Percentiles rank a stretch among this genome's conserved stretches.
These are phyloP conservation scores for Flaveria bidentis DNA, from an alignment of 129 eudicot genomes.

Conservation along the genomic window DNA sequence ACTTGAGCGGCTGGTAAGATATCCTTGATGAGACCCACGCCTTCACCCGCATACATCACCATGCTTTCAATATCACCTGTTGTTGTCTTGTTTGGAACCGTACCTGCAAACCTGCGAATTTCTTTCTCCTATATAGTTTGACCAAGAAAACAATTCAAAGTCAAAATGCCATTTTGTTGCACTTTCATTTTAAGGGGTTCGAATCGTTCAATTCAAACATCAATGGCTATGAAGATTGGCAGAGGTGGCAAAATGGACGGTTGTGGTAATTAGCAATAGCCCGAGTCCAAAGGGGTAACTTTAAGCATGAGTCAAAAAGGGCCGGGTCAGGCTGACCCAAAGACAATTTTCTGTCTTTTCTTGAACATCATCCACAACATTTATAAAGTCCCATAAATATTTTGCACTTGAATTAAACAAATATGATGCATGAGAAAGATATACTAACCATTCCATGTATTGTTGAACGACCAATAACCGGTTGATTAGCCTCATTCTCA, in stretches of 20 bases:
- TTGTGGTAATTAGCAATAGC: not conserved
- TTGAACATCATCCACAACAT: not conserved
- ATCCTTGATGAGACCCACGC: slow-evolving; percentile 77
- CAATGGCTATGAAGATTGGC: not conserved
- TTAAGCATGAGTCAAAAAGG: not conserved
- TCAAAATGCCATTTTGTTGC: not conserved
- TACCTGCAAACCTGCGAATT: slow-evolving; percentile 70
- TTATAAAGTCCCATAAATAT: not conserved
- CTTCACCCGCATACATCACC: slow-evolving; percentile 92
- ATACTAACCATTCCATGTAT: slow-evolving; percentile 67
- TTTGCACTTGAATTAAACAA: not conserved
- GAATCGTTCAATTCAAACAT: too few species aligned
- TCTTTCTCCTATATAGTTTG: slow-evolving; percentile 64
- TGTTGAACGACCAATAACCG: slow-evolving; percentile 66
- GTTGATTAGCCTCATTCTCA: slow-evolving; percentile 70
- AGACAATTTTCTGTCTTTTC: too few species aligned
- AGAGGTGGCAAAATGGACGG: not conserved
- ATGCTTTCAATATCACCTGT: slow-evolving; percentile 91
- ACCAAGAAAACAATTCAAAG: slow-evolving; percentile 14
- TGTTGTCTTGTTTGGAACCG: slow-evolving; percentile 72
- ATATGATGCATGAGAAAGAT: not conserved
- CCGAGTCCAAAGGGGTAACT: not conserved
- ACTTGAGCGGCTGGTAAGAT: slow-evolving; percentile 87
- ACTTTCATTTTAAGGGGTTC: not conserved
- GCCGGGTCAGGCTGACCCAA: not conserved